phyloP scores from a whole-genome alignment of 805 yeast species.

The Kluyveromyces siamensis region DNA sequence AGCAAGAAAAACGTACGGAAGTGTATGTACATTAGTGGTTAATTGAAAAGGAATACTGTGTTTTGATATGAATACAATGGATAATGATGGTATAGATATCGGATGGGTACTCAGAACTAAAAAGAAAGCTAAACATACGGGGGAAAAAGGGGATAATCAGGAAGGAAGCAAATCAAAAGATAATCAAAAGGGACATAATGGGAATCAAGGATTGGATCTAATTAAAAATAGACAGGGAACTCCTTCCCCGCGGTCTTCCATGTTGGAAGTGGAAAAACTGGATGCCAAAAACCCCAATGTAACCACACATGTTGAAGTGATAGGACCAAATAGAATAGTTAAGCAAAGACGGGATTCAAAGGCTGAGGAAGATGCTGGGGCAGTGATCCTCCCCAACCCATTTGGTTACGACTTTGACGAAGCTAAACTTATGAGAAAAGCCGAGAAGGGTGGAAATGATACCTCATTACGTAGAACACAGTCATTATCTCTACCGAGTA shows the following conservation, averaged over 20 bases:
- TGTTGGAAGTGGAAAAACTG: not conserved
- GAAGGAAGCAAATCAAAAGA: not conserved
- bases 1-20: no score
- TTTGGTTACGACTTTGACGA: not conserved
- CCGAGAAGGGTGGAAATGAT: not conserved
- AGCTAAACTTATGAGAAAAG: no score
- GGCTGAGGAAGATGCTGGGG: not conserved
- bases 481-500: slow-evolving; percentile 21
- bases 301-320: not conserved
- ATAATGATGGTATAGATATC: slow-evolving; percentile 12
- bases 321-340: slow-evolving; percentile 5
- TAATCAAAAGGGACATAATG: not conserved
- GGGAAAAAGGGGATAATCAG: not conserved
- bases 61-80: not conserved
- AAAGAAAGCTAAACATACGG: not conserved
- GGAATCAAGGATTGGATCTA: not conserved
- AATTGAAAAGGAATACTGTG: no score
- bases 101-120: slow-evolving; percentile 24
- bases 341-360: slow-evolving; percentile 2
- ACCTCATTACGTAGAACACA: slow-evolving; percentile 23
- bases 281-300: slow-evolving; percentile 4
- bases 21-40: no score
- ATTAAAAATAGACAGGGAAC: not conserved
- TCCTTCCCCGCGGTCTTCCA: slow-evolving; percentile 1
- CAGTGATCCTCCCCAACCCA: not conserved